Base-by-base conservation (phyloP, 2,329 filamentous ascomycete genomes). In the Daldinia sp. region DNA sequence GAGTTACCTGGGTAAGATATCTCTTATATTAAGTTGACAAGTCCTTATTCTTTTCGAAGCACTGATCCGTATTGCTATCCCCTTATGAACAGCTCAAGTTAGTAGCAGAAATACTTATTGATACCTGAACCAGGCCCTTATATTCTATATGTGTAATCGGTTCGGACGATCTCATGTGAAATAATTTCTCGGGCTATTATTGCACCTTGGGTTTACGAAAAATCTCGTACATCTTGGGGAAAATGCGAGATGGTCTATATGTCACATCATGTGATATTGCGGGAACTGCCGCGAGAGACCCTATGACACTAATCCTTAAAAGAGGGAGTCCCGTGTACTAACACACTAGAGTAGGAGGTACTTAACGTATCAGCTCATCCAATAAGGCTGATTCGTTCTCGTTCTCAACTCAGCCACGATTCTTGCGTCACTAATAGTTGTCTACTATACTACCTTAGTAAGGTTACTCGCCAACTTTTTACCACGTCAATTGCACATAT, bases 391-490 rank as follows among this genome's bases (percentile, higher is more conserved):
- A 48, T 10, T 62, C 25, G 48, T 3, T n/a, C 10, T 19, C 1
- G n/a, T n/a, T n/a, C n/a, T n/a, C n/a, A n/a, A 48, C 45, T 57
- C 39, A 62, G 52, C 52, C 58, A 50, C 58, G 17, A 41, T 35
- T 27, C 9, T 11, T 7, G 29, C 47, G 37, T 50, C 45, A 48
- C 25, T 19, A 17, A 27, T 43, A 32, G 6, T 11, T 11, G 17
- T 13, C 27, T 32, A n/a, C 27, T 17, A 8, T 39, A 39, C 5
- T 10, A 29, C 45, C 29, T 15, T 48, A 15, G 30, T n/a, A n/a
- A n/a, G n/a, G n/a, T n/a, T n/a, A n/a, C n/a, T n/a, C n/a, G n/a
- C n/a, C n/a, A n/a, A n/a, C n/a, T n/a, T n/a, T n/a, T n/a, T n/a
- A n/a, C n/a, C n/a, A n/a, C n/a, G n/a, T n/a, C n/a, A n/a, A n/a